phyloP scores from a whole-genome alignment of 805 yeast species.

The Priceomyces haplophilus region DNA sequence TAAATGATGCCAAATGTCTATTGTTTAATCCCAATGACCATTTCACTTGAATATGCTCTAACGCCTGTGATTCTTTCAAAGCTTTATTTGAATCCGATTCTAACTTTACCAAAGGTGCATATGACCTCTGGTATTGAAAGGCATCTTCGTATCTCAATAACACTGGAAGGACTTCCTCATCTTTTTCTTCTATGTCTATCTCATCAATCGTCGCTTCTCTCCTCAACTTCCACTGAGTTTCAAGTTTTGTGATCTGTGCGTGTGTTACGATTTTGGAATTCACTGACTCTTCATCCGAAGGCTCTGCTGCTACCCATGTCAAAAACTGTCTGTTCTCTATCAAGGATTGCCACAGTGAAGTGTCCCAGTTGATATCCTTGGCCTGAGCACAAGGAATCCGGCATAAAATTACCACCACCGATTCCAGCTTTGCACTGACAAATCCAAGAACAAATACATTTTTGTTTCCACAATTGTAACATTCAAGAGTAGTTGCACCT shows the following conservation, averaged over 20 bases:
- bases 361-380: slow-evolving; percentile 80
- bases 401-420: slow-evolving; percentile 83
- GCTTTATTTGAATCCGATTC: slow-evolving; percentile 80
- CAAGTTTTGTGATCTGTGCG: slow-evolving; percentile 67
- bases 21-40: slow-evolving; percentile 73
- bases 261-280: slow-evolving; percentile 55
- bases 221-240: slow-evolving; percentile 77
- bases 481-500: slow-evolving; percentile 85
- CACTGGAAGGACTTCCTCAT: slow-evolving; percentile 66
- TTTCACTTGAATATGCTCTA: slow-evolving; percentile 65
- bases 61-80: slow-evolving; percentile 71
- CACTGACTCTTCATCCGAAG: slow-evolving; percentile 61
- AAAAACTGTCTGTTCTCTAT: slow-evolving; percentile 76
- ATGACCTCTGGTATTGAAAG: slow-evolving; percentile 77
- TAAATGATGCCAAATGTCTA: slow-evolving; percentile 65
- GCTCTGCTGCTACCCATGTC: slow-evolving; percentile 76
- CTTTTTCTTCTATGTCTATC: slow-evolving; percentile 46
- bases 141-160: slow-evolving; percentile 78
- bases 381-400: slow-evolving; percentile 83
- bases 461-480: slow-evolving; percentile 83
- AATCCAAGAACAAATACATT: slow-evolving; percentile 82
- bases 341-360: slow-evolving; percentile 80
- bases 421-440: slow-evolving; percentile 81
- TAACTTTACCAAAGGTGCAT: slow-evolving; percentile 75
- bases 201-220: slow-evolving; percentile 71